Evolutionary conservation across 2,329 filamentous ascomycete genomes (phyloP), one percentile per base, ranked within the genome.

Genomic region (Xylariomycetidae sp.): DNA sequence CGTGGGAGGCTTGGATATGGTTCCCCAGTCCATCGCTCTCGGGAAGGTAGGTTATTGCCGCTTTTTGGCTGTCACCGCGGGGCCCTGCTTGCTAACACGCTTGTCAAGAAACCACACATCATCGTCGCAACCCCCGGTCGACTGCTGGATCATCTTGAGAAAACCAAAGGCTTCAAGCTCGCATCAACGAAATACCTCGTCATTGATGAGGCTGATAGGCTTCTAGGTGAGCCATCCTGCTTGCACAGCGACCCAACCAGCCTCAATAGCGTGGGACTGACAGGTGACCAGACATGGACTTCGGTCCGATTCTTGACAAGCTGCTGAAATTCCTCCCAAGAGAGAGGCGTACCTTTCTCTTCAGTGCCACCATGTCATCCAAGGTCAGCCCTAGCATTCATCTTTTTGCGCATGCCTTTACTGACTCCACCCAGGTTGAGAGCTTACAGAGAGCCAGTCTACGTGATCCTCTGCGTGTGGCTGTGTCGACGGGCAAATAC

Each of bases 1-100:
- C 26, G 85, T 96, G 2, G 92, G 92, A 50, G 92, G 92, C 26
- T 80, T 96, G 70, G 90, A 96, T 46, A 95, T 95, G 86, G 85
- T 95, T 1, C 76, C 85, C 0, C 92, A 98, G 58, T 64, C 84
- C 1, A 93, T 98, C 43, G 84, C 89, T 0, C 74, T 98, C 1
- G 87, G 85, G n/a, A 95, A 95, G 28, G 28, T 30, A 30, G 18
- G 10, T 14, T 12, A 23, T 8, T 23, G 6, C 6, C 10, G 12
- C 26, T 29, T 6, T 15, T 29, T 7, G 8, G 12, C 8, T n/a
- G n/a, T n/a, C n/a, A n/a, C n/a, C n/a, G n/a, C n/a, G n/a, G n/a
- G n/a, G n/a, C n/a, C n/a, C n/a, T 12, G 20, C 20, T 23, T 8
- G 12, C 12, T 8, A 23, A 8, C 20, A 16, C 9, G 15, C 26